phyloP scores from a whole-genome alignment of 2,329 filamentous ascomycete genomes.

The Bipolaris sorokiniana region DNA sequence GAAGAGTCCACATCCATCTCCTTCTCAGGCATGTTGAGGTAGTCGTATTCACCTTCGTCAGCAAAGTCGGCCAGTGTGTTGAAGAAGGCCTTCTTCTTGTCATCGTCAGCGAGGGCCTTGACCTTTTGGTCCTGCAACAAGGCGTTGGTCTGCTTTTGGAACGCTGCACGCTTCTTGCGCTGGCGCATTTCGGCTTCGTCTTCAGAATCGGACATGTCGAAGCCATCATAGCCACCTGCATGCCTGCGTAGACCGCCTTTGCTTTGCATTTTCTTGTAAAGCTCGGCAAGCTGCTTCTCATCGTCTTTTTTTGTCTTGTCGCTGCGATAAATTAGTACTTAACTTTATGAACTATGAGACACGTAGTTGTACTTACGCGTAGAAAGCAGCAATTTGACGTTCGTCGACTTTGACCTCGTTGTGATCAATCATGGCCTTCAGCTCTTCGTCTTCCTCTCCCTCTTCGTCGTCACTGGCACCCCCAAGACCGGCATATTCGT shows the following conservation, averaged over 20 bases:
- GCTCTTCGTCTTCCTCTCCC: conserved; percentile 73
- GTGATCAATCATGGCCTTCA: conserved; percentile 89
- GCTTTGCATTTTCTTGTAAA: conserved; percentile 71
- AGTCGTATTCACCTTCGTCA: conserved; percentile 73
- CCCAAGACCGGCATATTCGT: conserved; percentile 94
- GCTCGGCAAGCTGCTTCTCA: conserved; percentile 62
- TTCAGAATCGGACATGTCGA: conserved; percentile 85
- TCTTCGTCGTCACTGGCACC: conserved; percentile 87
- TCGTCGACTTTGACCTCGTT: conserved; percentile 79
- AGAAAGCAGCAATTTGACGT: conserved; percentile 80
- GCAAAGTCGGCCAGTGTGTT: conserved; percentile 85
- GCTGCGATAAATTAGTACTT: conserved; percentile 53
- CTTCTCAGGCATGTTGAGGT: conserved; percentile 63
- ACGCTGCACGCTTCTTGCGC: conserved; percentile 83
- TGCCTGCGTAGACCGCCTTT: conserved; percentile 80
- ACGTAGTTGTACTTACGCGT: conserved; percentile 70
- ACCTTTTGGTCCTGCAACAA: conserved; percentile 88
- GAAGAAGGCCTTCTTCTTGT: conserved; percentile 88
- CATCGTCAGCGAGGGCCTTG: conserved; percentile 86
- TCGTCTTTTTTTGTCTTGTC: conserved; percentile 80
- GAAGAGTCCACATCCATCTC: conserved; percentile 38
- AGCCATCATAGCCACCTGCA: conserved; percentile 65
- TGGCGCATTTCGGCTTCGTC: conserved; percentile 80
- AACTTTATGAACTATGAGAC: conserved; percentile 9
- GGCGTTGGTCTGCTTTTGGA: conserved; percentile 88